phyloP scores from a whole-genome alignment of 768 basidiomycete genomes.

The Mycena amicta region DNA sequence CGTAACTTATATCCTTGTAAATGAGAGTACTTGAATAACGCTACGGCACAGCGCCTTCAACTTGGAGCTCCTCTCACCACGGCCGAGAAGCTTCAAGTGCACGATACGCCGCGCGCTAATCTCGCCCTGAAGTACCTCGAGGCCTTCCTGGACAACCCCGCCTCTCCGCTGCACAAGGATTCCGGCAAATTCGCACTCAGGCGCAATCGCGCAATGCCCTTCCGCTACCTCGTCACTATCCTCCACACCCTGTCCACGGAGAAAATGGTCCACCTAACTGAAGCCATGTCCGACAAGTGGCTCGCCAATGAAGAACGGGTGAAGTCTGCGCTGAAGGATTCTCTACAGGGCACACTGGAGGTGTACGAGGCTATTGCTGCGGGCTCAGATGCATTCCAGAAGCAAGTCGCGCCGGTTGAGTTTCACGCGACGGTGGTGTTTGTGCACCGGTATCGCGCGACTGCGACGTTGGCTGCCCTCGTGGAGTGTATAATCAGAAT shows the following conservation, averaged over 20 bases:
- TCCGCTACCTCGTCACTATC: background rate
- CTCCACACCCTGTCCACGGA: background rate
- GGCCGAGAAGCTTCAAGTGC: background rate
- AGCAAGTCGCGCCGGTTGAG: background rate
- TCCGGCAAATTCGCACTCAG: background rate
- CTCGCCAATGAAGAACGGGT: background rate
- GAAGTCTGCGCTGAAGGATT: background rate
- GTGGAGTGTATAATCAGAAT: background rate
- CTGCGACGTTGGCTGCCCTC: background rate
- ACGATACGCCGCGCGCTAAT: background rate
- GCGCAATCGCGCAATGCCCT: background rate
- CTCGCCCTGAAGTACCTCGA: background rate
- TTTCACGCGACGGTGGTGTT: background rate
- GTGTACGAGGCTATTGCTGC: background rate
- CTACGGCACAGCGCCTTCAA: background rate
- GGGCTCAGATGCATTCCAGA: background rate
- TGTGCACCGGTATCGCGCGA: background rate
- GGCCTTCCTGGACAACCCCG: background rate
- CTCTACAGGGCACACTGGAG: background rate
- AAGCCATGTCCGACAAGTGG: background rate
- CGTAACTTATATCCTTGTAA: background rate
- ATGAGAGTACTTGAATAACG: background rate
- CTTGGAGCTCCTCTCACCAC: background rate
- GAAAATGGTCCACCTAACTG: background rate
- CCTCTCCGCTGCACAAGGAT: background rate